Percentiles rank a stretch among this genome's conserved stretches.
Evolutionary conservation across 1,284 basidiomycete species (phyloP).

Genomic region (Filobasidium uniguttulatum): DNA sequence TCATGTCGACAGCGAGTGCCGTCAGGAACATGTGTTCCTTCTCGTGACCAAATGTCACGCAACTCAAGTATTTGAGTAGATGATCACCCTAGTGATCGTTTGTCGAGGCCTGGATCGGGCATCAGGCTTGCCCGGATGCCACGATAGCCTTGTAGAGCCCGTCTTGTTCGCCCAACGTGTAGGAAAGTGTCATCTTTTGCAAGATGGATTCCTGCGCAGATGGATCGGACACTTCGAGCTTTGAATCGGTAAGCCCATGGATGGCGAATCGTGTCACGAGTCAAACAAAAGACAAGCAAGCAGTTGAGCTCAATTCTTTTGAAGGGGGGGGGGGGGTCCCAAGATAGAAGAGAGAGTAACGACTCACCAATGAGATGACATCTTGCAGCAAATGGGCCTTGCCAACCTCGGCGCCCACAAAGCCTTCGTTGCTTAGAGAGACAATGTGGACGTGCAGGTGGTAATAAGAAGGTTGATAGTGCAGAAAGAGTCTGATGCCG

Average conservation of each 20-base stretch:
- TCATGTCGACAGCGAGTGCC: too few species aligned
- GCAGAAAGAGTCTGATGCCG: conserved; percentile 66
- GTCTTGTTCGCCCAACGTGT: conserved; percentile 67
- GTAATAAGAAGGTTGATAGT: conserved; percentile 95
- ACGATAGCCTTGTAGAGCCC: conserved; percentile 43
- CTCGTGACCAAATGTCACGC: too few species aligned
- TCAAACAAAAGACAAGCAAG: neutral
- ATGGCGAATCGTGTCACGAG: neutral
- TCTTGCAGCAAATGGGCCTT: conserved; percentile 91
- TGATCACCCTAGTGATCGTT: too few species aligned
- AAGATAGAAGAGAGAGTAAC: too few species aligned
- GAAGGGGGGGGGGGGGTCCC: neutral
- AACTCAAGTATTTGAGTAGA: too few species aligned
- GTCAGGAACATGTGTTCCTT: too few species aligned
- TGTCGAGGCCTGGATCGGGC: too few species aligned
- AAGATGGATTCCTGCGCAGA: conserved; percentile 45
- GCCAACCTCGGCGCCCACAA: conserved; percentile 64
- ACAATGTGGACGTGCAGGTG: conserved; percentile 94
- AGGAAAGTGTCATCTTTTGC: conserved; percentile 61
- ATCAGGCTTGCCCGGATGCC: too few species aligned
- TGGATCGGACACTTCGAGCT: too few species aligned
- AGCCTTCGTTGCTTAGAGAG: conserved; percentile 52
- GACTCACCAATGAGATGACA: conserved; percentile 60
- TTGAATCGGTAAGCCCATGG: too few species aligned
- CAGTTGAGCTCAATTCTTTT: too few species aligned